A percentile compares a stretch with the other conserved stretches of the same genome.
phyloP scores from a whole-genome alignment of 225 moss, liverwort and hornwort species.

The Marchantia paleacea region DNA sequence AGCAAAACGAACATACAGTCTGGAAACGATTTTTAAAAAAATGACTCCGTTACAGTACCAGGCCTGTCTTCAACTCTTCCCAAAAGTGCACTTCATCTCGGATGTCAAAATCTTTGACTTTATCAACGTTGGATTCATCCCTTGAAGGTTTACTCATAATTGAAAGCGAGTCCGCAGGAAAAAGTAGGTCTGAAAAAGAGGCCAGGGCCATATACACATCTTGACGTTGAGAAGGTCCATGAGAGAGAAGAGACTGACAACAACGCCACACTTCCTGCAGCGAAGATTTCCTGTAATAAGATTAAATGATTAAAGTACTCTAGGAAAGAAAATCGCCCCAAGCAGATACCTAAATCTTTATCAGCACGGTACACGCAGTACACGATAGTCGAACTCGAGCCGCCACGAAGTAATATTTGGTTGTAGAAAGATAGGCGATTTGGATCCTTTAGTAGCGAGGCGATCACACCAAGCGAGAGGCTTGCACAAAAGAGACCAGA shows the following conservation, averaged over 20 bases:
- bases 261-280: conserved; percentile 69
- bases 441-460: not conserved
- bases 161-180: conserved; percentile 38
- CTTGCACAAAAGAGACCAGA: not conserved
- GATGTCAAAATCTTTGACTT: conserved; percentile 44
- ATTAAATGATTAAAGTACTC: conserved; percentile 16
- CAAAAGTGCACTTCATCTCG: conserved; percentile 68
- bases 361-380: not conserved
- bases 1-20: too few species aligned
- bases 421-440: not conserved
- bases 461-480: not conserved
- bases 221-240: conserved; percentile 46
- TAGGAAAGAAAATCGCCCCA: not conserved
- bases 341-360: not conserved
- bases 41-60: conserved; percentile 40
- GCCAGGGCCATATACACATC: conserved; percentile 65
- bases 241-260: conserved; percentile 63
- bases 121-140: conserved; percentile 21
- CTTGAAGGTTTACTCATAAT: conserved; percentile 19
- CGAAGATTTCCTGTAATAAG: conserved; percentile 54
- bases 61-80: conserved; percentile 64
- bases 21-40: too few species aligned
- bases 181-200: conserved; percentile 56
- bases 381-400: not conserved
- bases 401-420: not conserved